Evolutionary conservation across 2,329 filamentous ascomycete genomes (phyloP).

Genomic region (Apiospora koreana): DNA sequence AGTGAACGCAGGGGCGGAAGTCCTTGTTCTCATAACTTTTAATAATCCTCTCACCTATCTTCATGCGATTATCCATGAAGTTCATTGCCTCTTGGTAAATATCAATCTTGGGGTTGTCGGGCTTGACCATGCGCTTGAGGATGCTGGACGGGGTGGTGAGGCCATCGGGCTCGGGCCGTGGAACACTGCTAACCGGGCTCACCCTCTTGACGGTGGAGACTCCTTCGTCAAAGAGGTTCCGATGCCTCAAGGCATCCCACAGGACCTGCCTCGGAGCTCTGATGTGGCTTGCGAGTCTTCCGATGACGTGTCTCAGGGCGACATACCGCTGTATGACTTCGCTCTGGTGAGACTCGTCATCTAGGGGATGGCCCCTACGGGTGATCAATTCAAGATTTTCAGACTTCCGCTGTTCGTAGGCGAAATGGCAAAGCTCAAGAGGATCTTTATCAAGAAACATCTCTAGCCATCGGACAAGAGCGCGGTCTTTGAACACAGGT

Average conservation of each 20-base stretch:
- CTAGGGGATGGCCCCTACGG: background rate
- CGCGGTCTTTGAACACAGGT: background rate
- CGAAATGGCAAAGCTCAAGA: background rate
- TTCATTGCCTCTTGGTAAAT: slow-evolving; percentile 20
- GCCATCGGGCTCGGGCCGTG: slow-evolving; percentile 26
- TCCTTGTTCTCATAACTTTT: slow-evolving; percentile 26
- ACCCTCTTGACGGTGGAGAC: slow-evolving; percentile 28
- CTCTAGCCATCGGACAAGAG: background rate
- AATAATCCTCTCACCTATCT: slow-evolving; percentile 26
- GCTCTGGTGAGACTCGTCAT: background rate
- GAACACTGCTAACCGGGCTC: background rate
- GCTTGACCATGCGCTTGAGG: slow-evolving; percentile 32
- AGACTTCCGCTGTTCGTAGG: slow-evolving; percentile 11
- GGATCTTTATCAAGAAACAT: background rate
- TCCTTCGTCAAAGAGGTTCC: slow-evolving; percentile 31
- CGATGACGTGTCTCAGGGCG: slow-evolving; percentile 41
- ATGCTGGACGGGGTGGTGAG: slow-evolving; percentile 33
- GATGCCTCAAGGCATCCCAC: slow-evolving; percentile 30
- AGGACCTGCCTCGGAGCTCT: slow-evolving; percentile 41
- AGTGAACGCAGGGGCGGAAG: slow-evolving; percentile 39
- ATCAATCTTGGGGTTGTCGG: slow-evolving; percentile 14
- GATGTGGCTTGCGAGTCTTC: slow-evolving; percentile 45
- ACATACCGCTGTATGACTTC: slow-evolving; percentile 24
- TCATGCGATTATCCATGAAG: slow-evolving; percentile 29
- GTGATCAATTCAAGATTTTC: background rate